phyloP scores from a whole-genome alignment of 2,329 filamentous ascomycete genomes.

The Coniella vitis region DNA sequence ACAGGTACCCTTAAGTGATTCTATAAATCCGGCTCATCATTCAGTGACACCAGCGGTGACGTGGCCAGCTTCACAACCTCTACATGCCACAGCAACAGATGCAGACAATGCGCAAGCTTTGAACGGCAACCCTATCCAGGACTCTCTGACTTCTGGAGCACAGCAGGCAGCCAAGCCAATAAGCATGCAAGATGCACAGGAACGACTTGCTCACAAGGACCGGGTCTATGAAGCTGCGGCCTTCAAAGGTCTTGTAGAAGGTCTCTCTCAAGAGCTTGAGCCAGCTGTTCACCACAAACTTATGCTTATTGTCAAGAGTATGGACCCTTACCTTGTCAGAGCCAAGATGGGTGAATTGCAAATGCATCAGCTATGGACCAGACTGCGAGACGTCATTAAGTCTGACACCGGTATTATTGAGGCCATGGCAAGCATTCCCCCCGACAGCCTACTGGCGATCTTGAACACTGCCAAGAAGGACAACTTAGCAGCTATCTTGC shows the following conservation, averaged over 20 bases:
- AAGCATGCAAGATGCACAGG: neutral
- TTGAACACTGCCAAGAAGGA: neutral
- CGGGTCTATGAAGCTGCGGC: neutral
- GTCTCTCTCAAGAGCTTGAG: too few species aligned
- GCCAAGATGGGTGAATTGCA: neutral
- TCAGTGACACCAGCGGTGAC: too few species aligned
- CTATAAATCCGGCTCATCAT: neutral
- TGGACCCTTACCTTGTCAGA: too few species aligned
- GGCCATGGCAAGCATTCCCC: neutral
- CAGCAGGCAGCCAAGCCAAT: neutral
- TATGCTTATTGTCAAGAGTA: too few species aligned
- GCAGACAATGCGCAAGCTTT: neutral
- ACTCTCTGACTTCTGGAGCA: neutral
- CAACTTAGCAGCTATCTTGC: neutral
- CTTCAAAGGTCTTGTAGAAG: too few species aligned
- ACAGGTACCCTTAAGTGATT: neutral
- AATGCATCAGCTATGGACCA: neutral
- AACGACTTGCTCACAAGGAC: neutral
- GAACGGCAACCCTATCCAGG: neutral
- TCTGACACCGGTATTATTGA: neutral
- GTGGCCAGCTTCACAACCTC: too few species aligned
- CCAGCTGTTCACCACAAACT: too few species aligned
- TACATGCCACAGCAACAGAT: too few species aligned
- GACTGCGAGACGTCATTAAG: neutral
- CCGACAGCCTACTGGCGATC: neutral